Conservation (phyloP, 164 flowering plant genomes). For the Aristolochia fimbriata region DNA sequence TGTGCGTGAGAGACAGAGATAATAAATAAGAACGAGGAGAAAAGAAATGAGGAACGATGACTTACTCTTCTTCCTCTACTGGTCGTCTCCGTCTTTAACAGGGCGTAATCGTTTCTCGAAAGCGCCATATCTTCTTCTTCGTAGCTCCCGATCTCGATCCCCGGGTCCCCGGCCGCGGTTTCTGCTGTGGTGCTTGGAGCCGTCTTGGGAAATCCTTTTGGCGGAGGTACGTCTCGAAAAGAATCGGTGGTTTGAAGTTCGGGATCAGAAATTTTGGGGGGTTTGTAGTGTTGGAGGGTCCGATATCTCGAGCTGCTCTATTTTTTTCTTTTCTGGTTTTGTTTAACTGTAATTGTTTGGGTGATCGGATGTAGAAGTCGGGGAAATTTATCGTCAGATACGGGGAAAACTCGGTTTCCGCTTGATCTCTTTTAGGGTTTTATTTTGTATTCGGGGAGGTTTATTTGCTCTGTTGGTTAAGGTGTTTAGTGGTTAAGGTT, state of each 20-base stretch:
- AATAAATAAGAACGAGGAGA: constrained; percentile 4
- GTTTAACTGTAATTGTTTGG: not conserved
- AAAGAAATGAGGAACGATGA: constrained; percentile 17
- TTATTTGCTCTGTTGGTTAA: not conserved
- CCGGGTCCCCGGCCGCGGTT: not conserved
- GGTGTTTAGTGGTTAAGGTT: not conserved
- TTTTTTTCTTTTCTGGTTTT: not conserved
- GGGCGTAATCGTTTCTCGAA: constrained; percentile 10
- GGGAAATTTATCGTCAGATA: not conserved
- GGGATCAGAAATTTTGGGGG: constrained; percentile 5
- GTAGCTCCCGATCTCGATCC: constrained; percentile 5
- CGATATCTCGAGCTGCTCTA: not conserved
- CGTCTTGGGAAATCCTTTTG: constrained; percentile 2
- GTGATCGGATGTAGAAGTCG: not conserved
- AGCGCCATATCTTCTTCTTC: not conserved
- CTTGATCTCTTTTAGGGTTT: not conserved
- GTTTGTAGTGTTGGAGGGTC: constrained; percentile 7
- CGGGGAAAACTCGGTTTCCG: constrained; percentile 5
- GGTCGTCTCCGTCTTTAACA: constrained; percentile 18
- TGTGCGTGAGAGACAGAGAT: not conserved
- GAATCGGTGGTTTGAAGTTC: constrained; percentile 2
- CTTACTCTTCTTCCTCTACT: constrained; percentile 13
- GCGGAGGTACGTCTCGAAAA: constrained; percentile 14
- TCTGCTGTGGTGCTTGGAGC: not conserved
- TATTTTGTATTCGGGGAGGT: not conserved